phyloP scores from a whole-genome alignment of 1,139 yeast genomes.

The Casaregolazyma suthepensis region DNA sequence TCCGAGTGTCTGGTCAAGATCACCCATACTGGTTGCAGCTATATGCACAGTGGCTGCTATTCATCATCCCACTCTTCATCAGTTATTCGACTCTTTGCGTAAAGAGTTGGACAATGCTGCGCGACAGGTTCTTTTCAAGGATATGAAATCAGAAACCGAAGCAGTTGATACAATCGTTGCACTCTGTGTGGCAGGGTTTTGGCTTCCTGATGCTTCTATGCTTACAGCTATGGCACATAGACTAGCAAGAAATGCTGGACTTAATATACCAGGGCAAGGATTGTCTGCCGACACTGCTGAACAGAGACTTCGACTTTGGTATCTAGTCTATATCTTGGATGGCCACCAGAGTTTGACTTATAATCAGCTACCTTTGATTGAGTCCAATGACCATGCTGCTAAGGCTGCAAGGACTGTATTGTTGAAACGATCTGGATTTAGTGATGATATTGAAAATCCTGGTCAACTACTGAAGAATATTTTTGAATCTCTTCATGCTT shows the following conservation, averaged over 20 bases:
- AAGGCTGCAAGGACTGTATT: slow-evolving; percentile 5
- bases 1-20: slow-evolving; percentile 47
- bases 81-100: slow-evolving; percentile 39
- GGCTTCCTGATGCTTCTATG: slow-evolving; percentile 62
- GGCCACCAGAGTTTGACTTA: slow-evolving; percentile 64
- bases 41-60: slow-evolving; percentile 59
- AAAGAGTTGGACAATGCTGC: slow-evolving; percentile 43
- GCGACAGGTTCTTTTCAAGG: slow-evolving; percentile 39
- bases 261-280: slow-evolving; percentile 28
- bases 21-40: slow-evolving; percentile 57
- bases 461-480: neutral
- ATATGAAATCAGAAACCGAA: slow-evolving; percentile 39
- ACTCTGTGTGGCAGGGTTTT: slow-evolving; percentile 58
- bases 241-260: slow-evolving; percentile 51
- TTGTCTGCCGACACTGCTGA: slow-evolving; percentile 15
- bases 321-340: slow-evolving; percentile 58
- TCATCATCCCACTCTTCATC: slow-evolving; percentile 47
- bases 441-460: neutral
- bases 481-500: neutral
- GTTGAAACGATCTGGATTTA: neutral
- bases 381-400: slow-evolving; percentile 35
- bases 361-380: slow-evolving; percentile 51
- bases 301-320: slow-evolving; percentile 53
- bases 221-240: slow-evolving; percentile 64
- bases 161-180: slow-evolving; percentile 59